Percentiles rank a stretch among this genome's conserved stretches.
These are phyloP conservation scores for Mycocentrospora acerina DNA, from an alignment of 2,329 filamentous ascomycete genomes.

Conservation along the genomic window DNA sequence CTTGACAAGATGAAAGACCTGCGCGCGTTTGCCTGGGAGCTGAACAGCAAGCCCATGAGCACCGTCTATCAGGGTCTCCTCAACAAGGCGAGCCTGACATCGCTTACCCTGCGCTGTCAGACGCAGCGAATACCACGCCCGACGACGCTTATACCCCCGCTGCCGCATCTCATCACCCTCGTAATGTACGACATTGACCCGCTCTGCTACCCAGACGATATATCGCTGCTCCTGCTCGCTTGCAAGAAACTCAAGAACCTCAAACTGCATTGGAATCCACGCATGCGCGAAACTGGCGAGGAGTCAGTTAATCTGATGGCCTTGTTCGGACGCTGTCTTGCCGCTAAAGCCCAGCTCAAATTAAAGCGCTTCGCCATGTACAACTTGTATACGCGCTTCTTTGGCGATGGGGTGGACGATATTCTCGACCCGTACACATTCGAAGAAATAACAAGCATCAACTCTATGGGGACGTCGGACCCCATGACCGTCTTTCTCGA, in stretches of 20 bases:
- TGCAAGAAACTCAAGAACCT: slow-evolving; percentile 58
- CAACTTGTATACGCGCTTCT: slow-evolving; percentile 59
- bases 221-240: slow-evolving; percentile 57
- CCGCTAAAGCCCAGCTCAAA: slow-evolving; percentile 48
- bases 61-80: slow-evolving; percentile 61
- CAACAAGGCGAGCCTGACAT: slow-evolving; percentile 51
- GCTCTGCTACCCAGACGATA: slow-evolving; percentile 64
- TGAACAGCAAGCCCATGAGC: slow-evolving; percentile 61
- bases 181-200: slow-evolving; percentile 63
- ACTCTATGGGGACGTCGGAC: slow-evolving; percentile 51
- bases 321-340: slow-evolving; percentile 58
- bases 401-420: slow-evolving; percentile 46
- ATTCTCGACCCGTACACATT: slow-evolving; percentile 46
- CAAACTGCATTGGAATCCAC: slow-evolving; percentile 61
- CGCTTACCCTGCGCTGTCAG: slow-evolving; percentile 59
- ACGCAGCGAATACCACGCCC: slow-evolving; percentile 59
- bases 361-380: slow-evolving; percentile 57
- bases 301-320: slow-evolving; percentile 56
- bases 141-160: slow-evolving; percentile 56
- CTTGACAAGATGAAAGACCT: slow-evolving; percentile 61
- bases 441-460: slow-evolving; percentile 56
- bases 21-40: slow-evolving; percentile 60
- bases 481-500: slow-evolving; percentile 57
- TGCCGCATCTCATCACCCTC: slow-evolving; percentile 57
- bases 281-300: slow-evolving; percentile 62